Evolutionary conservation across 1,139 yeast species (phyloP), one percentile per base, ranked within the genome.

Genomic region (Pichia terricola): DNA sequence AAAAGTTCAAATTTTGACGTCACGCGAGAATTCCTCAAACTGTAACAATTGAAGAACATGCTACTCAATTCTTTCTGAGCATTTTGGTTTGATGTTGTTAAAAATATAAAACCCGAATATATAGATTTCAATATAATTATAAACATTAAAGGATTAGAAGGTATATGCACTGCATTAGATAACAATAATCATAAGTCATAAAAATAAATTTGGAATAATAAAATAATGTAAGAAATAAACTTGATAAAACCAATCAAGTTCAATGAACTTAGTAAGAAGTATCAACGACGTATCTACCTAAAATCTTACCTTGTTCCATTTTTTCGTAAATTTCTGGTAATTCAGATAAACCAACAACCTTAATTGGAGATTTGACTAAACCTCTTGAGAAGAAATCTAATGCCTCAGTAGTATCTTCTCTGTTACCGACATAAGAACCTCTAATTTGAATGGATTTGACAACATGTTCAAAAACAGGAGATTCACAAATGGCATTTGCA

Each of bases 361-460:
- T 77, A 65, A 80, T 79, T 55, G 87, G 84, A 49, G 86, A 76
- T 58, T 74, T 70, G 55, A 81, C 77, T 57, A 78, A 67, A 46
- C 88, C 88, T 69, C 87, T 73, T 47, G 73, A 44, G 63, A 79
- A 81, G 72, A 81, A 81, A 56, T 81, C 87, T 54, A 81, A 64
- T 45, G 89, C 88, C 65, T 80, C 88, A 53, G 83, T 72, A 38
- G 86, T 73, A 62, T 81, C 88, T 51, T 83, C 84, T 70, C 89
- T 76, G 75, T 81, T 81, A 60, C 89, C 89, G 47, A 81, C 88
- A 58, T 81, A 81, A 40, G 88, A 81, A 58, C 88, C 89, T 59
- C 67, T 74, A 56, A 81, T 77, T 55, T 69, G 68, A 52, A 80
- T 70, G 39, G 84, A 75, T 63, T 73, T 80, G 49, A 79, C 73